A percentile compares a stretch with the other conserved stretches of the same genome.
Evolutionary conservation across 495 filamentous ascomycete species (phyloP).

Genomic region (Penicillium roqueforti): DNA sequence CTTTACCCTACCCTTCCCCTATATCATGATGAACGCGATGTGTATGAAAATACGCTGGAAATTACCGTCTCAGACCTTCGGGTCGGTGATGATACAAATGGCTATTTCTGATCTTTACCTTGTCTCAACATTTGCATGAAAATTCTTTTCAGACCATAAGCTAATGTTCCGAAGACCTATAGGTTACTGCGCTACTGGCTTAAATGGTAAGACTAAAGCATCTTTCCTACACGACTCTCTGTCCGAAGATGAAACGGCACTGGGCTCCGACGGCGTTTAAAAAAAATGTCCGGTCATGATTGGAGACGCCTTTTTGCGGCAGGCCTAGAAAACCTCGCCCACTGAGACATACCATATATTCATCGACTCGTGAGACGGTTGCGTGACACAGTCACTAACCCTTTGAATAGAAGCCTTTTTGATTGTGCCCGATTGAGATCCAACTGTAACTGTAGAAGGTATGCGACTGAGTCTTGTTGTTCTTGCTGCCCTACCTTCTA

Average conservation of each 20-base stretch:
- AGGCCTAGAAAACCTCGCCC: constrained; percentile 99
- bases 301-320: constrained; percentile 90
- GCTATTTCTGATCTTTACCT: constrained; percentile 69
- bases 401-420: constrained; percentile 17
- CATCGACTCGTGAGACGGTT: constrained; percentile 17
- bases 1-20: constrained; percentile 5
- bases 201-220: constrained; percentile 31
- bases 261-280: constrained; percentile 86
- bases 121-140: constrained; percentile 12
- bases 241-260: constrained; percentile 95
- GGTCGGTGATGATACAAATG: constrained; percentile 81
- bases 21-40: constrained; percentile 72
- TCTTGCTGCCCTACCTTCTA: constrained; percentile 19
- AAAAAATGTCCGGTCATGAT: constrained; percentile 58
- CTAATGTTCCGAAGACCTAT: constrained; percentile 28
- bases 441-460: constrained; percentile 21
- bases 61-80: constrained; percentile 94
- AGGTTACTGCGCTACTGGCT: neutral
- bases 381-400: constrained; percentile 33
- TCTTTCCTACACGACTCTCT: constrained; percentile 11
- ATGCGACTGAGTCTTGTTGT: constrained; percentile 14
- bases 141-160: constrained; percentile 6
- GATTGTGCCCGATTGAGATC: neutral
- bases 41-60: constrained; percentile 91
- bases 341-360: constrained; percentile 61